Evolutionary conservation across 345 rosid species (phyloP), one percentile per base, ranked within the genome.

Genomic region (Eutrema japonicum): DNA sequence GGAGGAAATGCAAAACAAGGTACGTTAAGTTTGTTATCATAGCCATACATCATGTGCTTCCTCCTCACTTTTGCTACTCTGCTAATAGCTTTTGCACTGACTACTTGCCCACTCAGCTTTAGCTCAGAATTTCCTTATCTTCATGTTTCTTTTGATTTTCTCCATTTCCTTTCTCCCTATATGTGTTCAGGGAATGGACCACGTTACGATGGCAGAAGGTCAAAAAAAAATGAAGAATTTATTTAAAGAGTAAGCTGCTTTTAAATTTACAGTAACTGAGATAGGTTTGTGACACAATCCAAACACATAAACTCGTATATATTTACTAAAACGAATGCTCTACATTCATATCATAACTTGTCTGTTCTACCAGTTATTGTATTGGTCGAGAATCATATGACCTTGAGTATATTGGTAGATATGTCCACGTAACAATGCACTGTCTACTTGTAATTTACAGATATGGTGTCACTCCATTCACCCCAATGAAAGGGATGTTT

Each of bases 401-500:
- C 5, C 29, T 55, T 73, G 14, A 22, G 58, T 10, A 27, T 10
- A 43, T 46, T 65, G 48, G 43, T 40, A 36, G 35, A 46, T 37
- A 45, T 45, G 13, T 73, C 40, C 57, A n/a, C 48, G 3, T 73
- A 29, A 65, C 66, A 57, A 71, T 53, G 50, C 62, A 45, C 3
- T 68, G 61, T 72, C 65, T 66, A 57, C 60, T 45, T 26, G 64
- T 65, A 33, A 56, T 35, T 58, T 83, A 68, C 89, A 92, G 97
- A 72, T 69, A 80, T 80, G 97, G 96, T 45, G 94, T 88, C 77
- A 85, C 76, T 78, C 96, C 98, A 1, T 81, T 92, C 47, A 83
- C 96, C 48, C 90, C 94, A 48, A 71, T 95, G 81, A 92, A 92
- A 81, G 98, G 99, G 72, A 71, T 87, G 27, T 72, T 92, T 18